These are phyloP conservation scores for Albatrellus ellisii DNA, from an alignment of 768 basidiomycete species.

Conservation along the genomic window DNA sequence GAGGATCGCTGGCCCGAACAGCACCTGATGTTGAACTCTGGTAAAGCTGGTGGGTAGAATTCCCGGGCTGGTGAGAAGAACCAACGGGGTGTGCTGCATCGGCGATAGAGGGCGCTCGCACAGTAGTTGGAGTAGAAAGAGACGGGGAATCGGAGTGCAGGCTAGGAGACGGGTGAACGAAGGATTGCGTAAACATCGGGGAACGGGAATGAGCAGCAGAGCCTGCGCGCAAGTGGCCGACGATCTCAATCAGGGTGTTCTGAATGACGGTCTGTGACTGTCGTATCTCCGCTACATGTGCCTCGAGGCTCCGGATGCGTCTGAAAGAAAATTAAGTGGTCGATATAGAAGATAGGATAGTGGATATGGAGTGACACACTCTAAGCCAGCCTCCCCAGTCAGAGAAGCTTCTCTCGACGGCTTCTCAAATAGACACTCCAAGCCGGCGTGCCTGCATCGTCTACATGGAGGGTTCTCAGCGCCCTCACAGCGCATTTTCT, in stretches of 20 bases:
- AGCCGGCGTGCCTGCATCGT: slow-evolving; percentile 77
- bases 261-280: slow-evolving; percentile 64
- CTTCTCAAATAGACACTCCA: slow-evolving; percentile 93
- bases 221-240: slow-evolving; percentile 57
- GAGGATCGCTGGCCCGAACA: slow-evolving; percentile 3
- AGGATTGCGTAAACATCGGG: slow-evolving; percentile 44
- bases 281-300: slow-evolving; percentile 75
- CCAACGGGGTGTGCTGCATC: slow-evolving; percentile 16
- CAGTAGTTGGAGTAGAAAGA: slow-evolving; percentile 27
- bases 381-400: slow-evolving; percentile 80
- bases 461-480: slow-evolving; percentile 96
- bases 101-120: slow-evolving; percentile 14
- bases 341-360: neutral
- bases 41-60: slow-evolving; percentile 8
- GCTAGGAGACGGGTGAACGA: slow-evolving; percentile 52
- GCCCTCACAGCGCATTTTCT: slow-evolving; percentile 96
- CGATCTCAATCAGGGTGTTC: slow-evolving; percentile 67
- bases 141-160: slow-evolving; percentile 43
- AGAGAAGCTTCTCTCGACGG: slow-evolving; percentile 78
- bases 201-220: slow-evolving; percentile 39
- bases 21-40: slow-evolving; percentile 2
- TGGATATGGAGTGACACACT: slow-evolving; percentile 36
- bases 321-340: slow-evolving; percentile 30
- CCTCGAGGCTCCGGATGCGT: slow-evolving; percentile 81
- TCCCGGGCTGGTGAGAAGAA: slow-evolving; percentile 9